Percentiles rank a stretch among this genome's conserved stretches.
Conservation (phyloP, 306 rosid species). For the Carpinus viminea region DNA sequence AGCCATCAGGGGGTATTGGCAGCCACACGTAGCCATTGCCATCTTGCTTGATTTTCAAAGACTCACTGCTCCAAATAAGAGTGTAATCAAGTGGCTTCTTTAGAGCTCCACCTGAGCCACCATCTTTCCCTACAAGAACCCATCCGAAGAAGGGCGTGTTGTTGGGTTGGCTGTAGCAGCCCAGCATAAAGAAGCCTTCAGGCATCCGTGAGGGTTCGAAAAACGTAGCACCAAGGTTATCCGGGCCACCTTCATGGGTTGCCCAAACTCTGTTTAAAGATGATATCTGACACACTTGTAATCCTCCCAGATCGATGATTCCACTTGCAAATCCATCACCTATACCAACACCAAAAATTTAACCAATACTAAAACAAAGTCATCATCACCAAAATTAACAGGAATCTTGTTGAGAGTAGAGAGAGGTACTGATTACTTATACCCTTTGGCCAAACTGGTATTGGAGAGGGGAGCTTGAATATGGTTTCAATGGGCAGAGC, state of each 20-base stretch:
- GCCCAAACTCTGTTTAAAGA: slow-evolving; percentile 64
- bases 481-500: slow-evolving; percentile 45
- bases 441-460: slow-evolving; percentile 50
- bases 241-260: slow-evolving; percentile 58
- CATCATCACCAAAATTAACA: background rate
- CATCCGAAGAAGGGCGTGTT: slow-evolving; percentile 64
- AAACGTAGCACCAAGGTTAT: slow-evolving; percentile 50
- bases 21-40: slow-evolving; percentile 60
- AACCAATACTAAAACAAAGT: background rate
- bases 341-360: background rate
- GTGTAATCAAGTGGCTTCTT: slow-evolving; percentile 58
- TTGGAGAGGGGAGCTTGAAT: slow-evolving; percentile 61
- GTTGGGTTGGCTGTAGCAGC: slow-evolving; percentile 68
- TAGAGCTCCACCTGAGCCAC: slow-evolving; percentile 31
- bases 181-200: slow-evolving; percentile 61
- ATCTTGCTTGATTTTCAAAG: slow-evolving; percentile 41
- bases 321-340: slow-evolving; percentile 64
- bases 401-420: background rate
- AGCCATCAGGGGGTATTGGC: slow-evolving; percentile 66
- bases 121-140: slow-evolving; percentile 59
- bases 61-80: slow-evolving; percentile 59
- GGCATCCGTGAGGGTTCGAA: slow-evolving; percentile 76
- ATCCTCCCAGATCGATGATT: slow-evolving; percentile 63
- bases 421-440: background rate
- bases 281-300: slow-evolving; percentile 53